Evolutionary conservation across 345 rosid genomes (phyloP).

Genomic region (Salix dunnii): DNA sequence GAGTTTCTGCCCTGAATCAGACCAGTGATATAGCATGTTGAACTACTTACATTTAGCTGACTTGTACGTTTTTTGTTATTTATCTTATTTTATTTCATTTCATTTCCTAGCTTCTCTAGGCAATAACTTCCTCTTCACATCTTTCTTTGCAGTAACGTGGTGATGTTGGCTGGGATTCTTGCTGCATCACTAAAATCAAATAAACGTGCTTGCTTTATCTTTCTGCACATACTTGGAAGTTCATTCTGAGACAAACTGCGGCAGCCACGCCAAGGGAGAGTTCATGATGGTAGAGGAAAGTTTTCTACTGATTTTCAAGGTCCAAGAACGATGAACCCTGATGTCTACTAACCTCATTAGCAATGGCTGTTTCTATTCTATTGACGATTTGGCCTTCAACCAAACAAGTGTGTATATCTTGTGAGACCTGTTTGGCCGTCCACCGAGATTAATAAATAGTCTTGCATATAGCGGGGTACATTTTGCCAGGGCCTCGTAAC

Average conservation of each 20-base stretch:
- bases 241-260: conserved; percentile 3
- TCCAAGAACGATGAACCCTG: background rate
- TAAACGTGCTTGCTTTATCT: conserved; percentile 5
- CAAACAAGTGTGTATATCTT: conserved; percentile 21
- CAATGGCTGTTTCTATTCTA: conserved; percentile 4
- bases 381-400: conserved; percentile 7
- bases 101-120: background rate
- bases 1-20: conserved; percentile 36
- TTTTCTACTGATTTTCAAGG: background rate
- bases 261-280: conserved; percentile 11
- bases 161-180: conserved; percentile 9
- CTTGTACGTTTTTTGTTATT: background rate
- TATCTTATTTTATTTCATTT: background rate
- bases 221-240: conserved; percentile 10
- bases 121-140: background rate
- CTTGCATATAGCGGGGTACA: background rate
- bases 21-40: conserved; percentile 40
- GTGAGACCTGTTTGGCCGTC: conserved; percentile 3
- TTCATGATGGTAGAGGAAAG: conserved; percentile 9
- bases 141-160: background rate
- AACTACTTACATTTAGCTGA: conserved; percentile 20
- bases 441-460: background rate
- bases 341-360: background rate
- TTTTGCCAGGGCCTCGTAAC: conserved; percentile 5
- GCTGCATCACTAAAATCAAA: conserved; percentile 2